phyloP scores from a whole-genome alignment of 768 basidiomycete genomes.

The Pleurotus citrinopileatus region DNA sequence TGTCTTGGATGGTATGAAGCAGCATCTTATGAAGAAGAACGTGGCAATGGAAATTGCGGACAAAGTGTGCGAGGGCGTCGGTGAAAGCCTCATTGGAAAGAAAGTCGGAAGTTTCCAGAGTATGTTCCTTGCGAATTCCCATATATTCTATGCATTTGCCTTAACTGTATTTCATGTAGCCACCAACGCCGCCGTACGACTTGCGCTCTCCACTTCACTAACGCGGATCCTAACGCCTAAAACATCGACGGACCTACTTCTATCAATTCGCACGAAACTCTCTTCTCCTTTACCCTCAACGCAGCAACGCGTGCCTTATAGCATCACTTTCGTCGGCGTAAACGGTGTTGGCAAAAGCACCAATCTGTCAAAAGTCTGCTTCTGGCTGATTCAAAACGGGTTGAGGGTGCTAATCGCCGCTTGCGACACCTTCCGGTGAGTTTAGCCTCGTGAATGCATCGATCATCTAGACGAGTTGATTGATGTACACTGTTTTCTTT shows the following conservation, averaged over 20 bases:
- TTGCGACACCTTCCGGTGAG: slow-evolving; percentile 93
- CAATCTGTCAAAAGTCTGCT: slow-evolving; percentile 96
- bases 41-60: slow-evolving; percentile 95
- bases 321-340: slow-evolving; percentile 95
- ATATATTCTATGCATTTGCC: slow-evolving; percentile 12
- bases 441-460: slow-evolving; percentile 15
- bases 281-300: slow-evolving; percentile 70
- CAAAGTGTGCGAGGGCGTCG: slow-evolving; percentile 94
- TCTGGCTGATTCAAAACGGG: slow-evolving; percentile 97
- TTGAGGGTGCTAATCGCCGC: slow-evolving; percentile 94
- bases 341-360: slow-evolving; percentile 99
- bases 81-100: slow-evolving; percentile 83
- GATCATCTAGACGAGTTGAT: too few relatives aligned
- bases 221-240: slow-evolving; percentile 95
- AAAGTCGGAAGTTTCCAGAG: slow-evolving; percentile 90
- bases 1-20: slow-evolving; percentile 91
- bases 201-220: slow-evolving; percentile 80
- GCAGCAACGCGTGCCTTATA: slow-evolving; percentile 82
- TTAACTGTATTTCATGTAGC: slow-evolving; percentile 44
- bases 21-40: slow-evolving; percentile 98
- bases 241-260: slow-evolving; percentile 92
- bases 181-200: slow-evolving; percentile 78
- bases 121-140: slow-evolving; percentile 31
- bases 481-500: slow-evolving; percentile 2
- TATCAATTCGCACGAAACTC: slow-evolving; percentile 89